Evolutionary conservation across 495 filamentous ascomycete species (phyloP).

Genomic region (Acidiella bohemica): DNA sequence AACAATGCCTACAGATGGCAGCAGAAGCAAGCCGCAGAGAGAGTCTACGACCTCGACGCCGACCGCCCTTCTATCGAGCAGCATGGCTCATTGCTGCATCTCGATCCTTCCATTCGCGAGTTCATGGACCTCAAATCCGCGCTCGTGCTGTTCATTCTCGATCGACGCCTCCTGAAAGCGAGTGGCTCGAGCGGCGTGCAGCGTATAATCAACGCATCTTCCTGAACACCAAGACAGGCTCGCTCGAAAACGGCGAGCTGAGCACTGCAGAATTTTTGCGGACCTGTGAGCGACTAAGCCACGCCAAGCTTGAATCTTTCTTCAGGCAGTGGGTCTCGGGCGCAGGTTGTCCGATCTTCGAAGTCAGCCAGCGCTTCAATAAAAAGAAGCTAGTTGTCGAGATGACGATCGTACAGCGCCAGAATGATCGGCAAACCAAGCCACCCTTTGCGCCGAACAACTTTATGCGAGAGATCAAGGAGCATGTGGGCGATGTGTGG

Average conservation of each 20-base stretch:
- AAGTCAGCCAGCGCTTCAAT: constrained; percentile 79
- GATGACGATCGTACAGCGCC: constrained; percentile 75
- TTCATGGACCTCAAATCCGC: constrained; percentile 89
- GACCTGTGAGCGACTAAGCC: constrained; percentile 73
- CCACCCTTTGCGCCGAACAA: constrained; percentile 47
- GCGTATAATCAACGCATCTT: constrained; percentile 75
- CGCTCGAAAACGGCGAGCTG: constrained; percentile 57
- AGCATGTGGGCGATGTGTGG: constrained; percentile 57
- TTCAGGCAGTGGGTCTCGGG: constrained; percentile 88
- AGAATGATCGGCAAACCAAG: constrained; percentile 40
- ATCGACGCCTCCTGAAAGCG: constrained; percentile 75
- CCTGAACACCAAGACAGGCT: constrained; percentile 64
- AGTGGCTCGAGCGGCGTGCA: constrained; percentile 70
- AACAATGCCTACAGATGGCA: constrained; percentile 89
- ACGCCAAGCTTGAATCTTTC: constrained; percentile 70
- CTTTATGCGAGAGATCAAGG: constrained; percentile 73
- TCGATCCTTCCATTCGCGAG: constrained; percentile 72
- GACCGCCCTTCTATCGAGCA: constrained; percentile 69
- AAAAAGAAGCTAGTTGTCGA: constrained; percentile 95
- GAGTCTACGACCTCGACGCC: constrained; percentile 66
- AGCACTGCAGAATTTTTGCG: constrained; percentile 61
- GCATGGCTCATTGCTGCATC: constrained; percentile 59
- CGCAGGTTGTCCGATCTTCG: constrained; percentile 75
- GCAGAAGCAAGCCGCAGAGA: constrained; percentile 74
- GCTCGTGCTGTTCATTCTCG: constrained; percentile 82